These are phyloP conservation scores for Cymodocea nodosa DNA, from an alignment of 116 monocot genomes.

Conservation along the genomic window DNA sequence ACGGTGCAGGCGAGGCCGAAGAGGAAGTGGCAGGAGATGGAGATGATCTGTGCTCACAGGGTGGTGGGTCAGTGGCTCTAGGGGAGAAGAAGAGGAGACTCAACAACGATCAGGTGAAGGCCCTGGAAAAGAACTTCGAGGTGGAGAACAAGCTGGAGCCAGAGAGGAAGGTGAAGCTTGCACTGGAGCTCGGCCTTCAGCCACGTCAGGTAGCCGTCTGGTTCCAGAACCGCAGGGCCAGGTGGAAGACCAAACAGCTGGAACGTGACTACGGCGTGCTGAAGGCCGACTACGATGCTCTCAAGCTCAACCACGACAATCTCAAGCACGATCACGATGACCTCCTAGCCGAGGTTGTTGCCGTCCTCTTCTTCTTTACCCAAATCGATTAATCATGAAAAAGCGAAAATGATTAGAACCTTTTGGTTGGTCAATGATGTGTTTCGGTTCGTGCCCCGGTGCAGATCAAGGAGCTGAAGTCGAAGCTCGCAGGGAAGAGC, in stretches of 20 bases:
- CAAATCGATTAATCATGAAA: not conserved
- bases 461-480: constrained; percentile 36
- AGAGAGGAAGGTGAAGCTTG: constrained; percentile 53
- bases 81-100: constrained; percentile 57
- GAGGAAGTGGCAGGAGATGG: not conserved
- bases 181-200: constrained; percentile 56
- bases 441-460: not conserved
- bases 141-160: constrained; percentile 80
- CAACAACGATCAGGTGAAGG: constrained; percentile 40
- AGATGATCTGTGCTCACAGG: not conserved
- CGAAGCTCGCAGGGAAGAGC: constrained; percentile 12
- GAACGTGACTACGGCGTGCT: constrained; percentile 52
- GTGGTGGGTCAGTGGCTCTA: not conserved
- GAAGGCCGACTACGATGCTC: constrained; percentile 18
- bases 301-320: not conserved
- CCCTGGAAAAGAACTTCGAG: constrained; percentile 60
- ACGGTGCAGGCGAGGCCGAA: not conserved
- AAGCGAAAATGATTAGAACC: not conserved
- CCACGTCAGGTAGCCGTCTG: constrained; percentile 78
- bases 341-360: constrained; percentile 6
- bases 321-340: constrained; percentile 2
- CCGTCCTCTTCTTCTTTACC: not conserved
- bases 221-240: constrained; percentile 80
- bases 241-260: constrained; percentile 79
- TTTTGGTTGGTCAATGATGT: not conserved